Conservation (phyloP, 2,329 filamentous ascomycete genomes). For the Pseudogymnoascus destructans region DNA sequence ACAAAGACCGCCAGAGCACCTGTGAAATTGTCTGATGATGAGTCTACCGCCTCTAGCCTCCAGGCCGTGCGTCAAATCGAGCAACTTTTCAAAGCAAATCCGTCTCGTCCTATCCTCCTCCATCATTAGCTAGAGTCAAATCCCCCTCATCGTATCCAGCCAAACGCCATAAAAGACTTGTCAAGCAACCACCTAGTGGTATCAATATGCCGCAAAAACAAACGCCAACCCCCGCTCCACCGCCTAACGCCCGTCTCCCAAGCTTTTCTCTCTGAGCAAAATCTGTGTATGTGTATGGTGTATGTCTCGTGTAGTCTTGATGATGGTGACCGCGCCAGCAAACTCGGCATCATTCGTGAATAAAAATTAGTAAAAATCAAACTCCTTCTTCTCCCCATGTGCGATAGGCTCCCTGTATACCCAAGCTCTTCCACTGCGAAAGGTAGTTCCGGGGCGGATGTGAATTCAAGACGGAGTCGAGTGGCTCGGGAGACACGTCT, state of each 20-base stretch:
- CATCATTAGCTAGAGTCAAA: neutral
- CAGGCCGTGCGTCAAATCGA: neutral
- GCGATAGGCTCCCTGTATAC: neutral
- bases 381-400: neutral
- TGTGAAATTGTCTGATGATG: neutral
- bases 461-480: neutral
- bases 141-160: neutral
- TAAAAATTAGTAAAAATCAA: slow-evolving; percentile 2
- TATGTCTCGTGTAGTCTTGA: slow-evolving; percentile 4
- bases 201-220: neutral
- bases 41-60: neutral
- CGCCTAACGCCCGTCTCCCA: neutral
- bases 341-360: slow-evolving; percentile 1
- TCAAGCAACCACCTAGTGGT: neutral
- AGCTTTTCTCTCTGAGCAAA: neutral
- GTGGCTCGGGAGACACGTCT: slow-evolving; percentile 6
- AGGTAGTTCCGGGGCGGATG: neutral
- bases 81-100: slow-evolving; percentile 1
- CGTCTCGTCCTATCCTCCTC: neutral
- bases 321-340: neutral
- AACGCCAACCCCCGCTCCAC: neutral
- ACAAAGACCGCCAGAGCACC: neutral
- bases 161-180: neutral
- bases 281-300: slow-evolving; percentile 3
- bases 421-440: neutral